Conservation (phyloP, 2,329 filamentous ascomycete genomes). For the Stagonosporopsis cucurbitacearum region DNA sequence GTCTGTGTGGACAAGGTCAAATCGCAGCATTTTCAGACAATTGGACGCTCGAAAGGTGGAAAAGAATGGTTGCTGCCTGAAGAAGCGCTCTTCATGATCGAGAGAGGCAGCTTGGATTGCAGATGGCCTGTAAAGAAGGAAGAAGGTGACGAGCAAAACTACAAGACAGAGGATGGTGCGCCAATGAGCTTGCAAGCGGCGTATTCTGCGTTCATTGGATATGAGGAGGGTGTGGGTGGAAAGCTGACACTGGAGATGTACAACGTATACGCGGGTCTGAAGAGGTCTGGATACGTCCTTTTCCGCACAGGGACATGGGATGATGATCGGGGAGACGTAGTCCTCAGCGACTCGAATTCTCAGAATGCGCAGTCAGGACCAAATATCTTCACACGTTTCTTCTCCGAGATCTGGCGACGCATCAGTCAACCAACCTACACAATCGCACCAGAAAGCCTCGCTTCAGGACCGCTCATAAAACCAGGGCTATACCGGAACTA, state of each 20-base stretch:
- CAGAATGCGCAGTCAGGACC: slow-evolving; percentile 16
- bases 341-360: slow-evolving; percentile 12
- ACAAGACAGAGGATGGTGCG: slow-evolving; percentile 63
- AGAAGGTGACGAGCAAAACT: slow-evolving; percentile 34
- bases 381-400: slow-evolving; percentile 44
- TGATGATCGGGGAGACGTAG: slow-evolving; percentile 32
- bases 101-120: slow-evolving; percentile 85
- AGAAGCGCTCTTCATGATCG: slow-evolving; percentile 87
- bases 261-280: slow-evolving; percentile 85
- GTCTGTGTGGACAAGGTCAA: slow-evolving; percentile 72
- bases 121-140: slow-evolving; percentile 70
- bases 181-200: slow-evolving; percentile 91
- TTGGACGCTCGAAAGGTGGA: slow-evolving; percentile 64
- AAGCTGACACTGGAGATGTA: slow-evolving; percentile 77
- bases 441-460: slow-evolving; percentile 29
- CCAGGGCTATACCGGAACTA: slow-evolving; percentile 63
- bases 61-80: slow-evolving; percentile 87
- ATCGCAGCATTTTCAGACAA: slow-evolving; percentile 75
- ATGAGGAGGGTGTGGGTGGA: slow-evolving; percentile 60
- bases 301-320: slow-evolving; percentile 68
- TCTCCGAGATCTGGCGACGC: slow-evolving; percentile 44
- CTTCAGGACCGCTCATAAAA: slow-evolving; percentile 58
- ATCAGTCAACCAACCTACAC: slow-evolving; percentile 31
- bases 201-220: slow-evolving; percentile 82
- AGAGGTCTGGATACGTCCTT: slow-evolving; percentile 81